A percentile compares a stretch with the other conserved stretches of the same genome.
Conservation (phyloP, 345 rosid genomes). For the Turnera subulata region DNA sequence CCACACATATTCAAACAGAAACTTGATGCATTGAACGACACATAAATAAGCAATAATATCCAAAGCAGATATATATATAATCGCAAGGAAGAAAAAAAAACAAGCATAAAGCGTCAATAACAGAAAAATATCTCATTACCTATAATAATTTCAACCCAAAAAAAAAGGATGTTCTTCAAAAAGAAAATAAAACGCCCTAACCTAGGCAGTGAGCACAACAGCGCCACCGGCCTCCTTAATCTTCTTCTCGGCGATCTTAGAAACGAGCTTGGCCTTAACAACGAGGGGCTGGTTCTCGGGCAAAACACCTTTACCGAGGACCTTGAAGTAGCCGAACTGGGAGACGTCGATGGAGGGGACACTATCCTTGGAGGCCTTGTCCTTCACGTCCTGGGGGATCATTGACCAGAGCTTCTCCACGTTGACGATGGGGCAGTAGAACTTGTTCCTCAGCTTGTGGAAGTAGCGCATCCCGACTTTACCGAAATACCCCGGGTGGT, state of each 20-base stretch:
- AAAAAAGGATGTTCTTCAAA: neutral
- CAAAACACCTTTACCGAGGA: constrained; percentile 24
- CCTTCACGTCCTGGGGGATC: constrained; percentile 25
- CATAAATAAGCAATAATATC: no score
- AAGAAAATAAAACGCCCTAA: neutral
- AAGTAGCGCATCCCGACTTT: constrained; percentile 30
- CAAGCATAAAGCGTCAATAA: no score
- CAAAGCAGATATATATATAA: no score
- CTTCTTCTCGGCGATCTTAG: constrained; percentile 28
- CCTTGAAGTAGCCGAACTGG: constrained; percentile 27
- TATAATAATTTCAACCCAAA: neutral
- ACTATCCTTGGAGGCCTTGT: constrained; percentile 15
- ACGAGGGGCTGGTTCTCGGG: constrained; percentile 25
- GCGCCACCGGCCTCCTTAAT: constrained; percentile 32
- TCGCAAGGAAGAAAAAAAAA: no score
- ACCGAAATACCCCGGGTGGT: constrained; percentile 31
- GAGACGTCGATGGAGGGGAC: constrained; percentile 26
- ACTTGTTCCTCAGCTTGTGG: constrained; percentile 26
- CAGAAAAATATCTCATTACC: no score
- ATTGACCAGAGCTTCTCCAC: constrained; percentile 33
- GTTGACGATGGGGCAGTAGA: constrained; percentile 27
- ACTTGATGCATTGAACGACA: no score
- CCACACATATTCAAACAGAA: no score
- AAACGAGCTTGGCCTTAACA: constrained; percentile 26
- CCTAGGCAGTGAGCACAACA: constrained; percentile 25